Evolutionary conservation across 2,329 filamentous ascomycete species (phyloP).

Genomic region (Arthroderma uncinatum): DNA sequence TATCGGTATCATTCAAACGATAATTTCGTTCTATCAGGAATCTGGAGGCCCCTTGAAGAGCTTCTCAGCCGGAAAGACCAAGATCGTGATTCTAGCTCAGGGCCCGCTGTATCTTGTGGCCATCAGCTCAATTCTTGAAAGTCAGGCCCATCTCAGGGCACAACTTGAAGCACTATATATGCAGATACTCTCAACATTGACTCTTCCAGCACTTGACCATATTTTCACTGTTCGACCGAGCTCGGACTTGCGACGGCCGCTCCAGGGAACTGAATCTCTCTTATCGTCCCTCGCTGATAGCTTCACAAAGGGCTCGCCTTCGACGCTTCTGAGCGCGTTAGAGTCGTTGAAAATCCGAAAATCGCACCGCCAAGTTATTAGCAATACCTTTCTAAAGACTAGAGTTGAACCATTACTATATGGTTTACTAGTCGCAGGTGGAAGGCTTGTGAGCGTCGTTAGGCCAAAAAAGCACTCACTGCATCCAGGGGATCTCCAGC

Average conservation of each 20-base stretch:
- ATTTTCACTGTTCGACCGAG: constrained; percentile 86
- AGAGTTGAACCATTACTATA: constrained; percentile 74
- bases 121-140: constrained; percentile 85
- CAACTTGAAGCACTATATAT: constrained; percentile 94
- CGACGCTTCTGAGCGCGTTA: constrained; percentile 73
- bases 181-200: constrained; percentile 93
- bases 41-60: constrained; percentile 64
- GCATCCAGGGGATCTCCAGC: constrained; percentile 86
- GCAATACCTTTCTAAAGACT: constrained; percentile 71
- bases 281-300: constrained; percentile 87
- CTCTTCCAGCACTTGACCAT: constrained; percentile 70
- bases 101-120: constrained; percentile 87
- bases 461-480: constrained; percentile 88
- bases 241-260: constrained; percentile 78
- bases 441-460: constrained; percentile 86
- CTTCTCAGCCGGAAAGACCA: constrained; percentile 76
- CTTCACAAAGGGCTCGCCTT: constrained; percentile 86
- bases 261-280: constrained; percentile 83
- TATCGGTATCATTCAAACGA: constrained; percentile 90
- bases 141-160: constrained; percentile 70
- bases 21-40: constrained; percentile 91
- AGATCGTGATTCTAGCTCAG: constrained; percentile 75
- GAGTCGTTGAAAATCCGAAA: constrained; percentile 92
- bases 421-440: constrained; percentile 83
- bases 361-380: constrained; percentile 72